Evolutionary conservation across 192 early-diverging fungal species (phyloP).

Genomic region (Podila verticillata): DNA sequence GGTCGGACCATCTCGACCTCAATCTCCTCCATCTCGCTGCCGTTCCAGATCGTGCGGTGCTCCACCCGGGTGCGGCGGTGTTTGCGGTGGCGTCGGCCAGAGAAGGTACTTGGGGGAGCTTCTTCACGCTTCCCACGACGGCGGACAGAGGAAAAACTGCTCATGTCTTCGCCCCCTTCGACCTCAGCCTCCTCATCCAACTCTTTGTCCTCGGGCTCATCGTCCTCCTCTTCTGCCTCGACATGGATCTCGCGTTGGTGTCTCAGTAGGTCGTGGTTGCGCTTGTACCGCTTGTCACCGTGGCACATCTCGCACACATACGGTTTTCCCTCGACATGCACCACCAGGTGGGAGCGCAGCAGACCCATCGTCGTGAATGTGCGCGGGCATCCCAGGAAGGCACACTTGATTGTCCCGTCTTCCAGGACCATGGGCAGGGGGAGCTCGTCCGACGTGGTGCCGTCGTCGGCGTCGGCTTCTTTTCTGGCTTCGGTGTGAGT

Average conservation of each 20-base stretch:
- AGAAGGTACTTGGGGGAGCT: neutral
- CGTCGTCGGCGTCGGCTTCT: too few relatives aligned
- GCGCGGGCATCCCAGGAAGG: conserved; percentile 12
- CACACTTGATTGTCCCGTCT: neutral
- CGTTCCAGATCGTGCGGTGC: neutral
- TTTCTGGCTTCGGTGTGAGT: too few relatives aligned
- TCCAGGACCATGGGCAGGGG: conserved; percentile 9
- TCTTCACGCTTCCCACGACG: too few relatives aligned
- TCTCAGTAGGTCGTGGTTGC: conserved; percentile 45
- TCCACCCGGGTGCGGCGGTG: neutral
- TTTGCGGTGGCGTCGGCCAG: neutral
- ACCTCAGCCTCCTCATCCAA: too few relatives aligned
- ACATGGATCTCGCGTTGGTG: conserved; percentile 34
- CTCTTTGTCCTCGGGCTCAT: too few relatives aligned
- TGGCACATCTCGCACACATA: conserved; percentile 36
- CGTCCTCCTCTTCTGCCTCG: conserved; percentile 2
- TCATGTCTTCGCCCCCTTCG: too few relatives aligned
- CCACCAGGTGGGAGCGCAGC: conserved; percentile 36
- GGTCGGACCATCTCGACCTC: neutral
- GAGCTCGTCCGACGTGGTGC: too few relatives aligned
- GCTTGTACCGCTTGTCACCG: conserved; percentile 38
- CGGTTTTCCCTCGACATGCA: conserved; percentile 29
- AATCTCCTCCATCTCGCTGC: conserved; percentile 1
- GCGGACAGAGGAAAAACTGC: too few relatives aligned
- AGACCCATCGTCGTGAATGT: conserved; percentile 37